Conservation (phyloP, 176 grass and related monocot genomes). For the Eleusine indica region DNA sequence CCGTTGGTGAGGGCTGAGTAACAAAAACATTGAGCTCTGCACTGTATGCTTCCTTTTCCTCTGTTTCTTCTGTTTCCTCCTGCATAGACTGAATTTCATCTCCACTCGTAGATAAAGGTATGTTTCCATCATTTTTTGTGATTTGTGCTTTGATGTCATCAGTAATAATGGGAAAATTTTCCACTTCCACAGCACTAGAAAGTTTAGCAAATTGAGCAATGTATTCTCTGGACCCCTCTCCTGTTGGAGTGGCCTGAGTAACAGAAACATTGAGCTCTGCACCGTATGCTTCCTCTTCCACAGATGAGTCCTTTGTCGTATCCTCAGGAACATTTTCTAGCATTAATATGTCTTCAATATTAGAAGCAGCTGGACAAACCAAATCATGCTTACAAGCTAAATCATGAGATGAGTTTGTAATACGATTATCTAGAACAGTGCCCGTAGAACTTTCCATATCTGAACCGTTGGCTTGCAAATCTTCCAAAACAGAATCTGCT, state of each 20-base stretch:
- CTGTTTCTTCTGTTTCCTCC: conserved; percentile 36
- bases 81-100: conserved; percentile 24
- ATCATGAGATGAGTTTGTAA: conserved; percentile 19
- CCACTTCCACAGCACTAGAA: conserved; percentile 21
- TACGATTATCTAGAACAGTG: conserved; percentile 28
- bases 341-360: conserved; percentile 34
- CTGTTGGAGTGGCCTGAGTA: conserved; percentile 31
- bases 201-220: conserved; percentile 20
- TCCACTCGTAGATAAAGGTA: conserved; percentile 25
- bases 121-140: conserved; percentile 18
- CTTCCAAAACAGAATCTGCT: conserved; percentile 35
- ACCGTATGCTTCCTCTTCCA: conserved; percentile 38
- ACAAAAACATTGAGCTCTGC: conserved; percentile 41
- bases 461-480: conserved; percentile 35
- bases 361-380: conserved; percentile 28
- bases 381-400: conserved; percentile 40
- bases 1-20: conserved; percentile 32
- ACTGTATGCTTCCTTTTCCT: conserved; percentile 35
- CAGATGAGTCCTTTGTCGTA: conserved; percentile 26
- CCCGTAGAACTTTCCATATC: conserved; percentile 25
- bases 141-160: conserved; percentile 26
- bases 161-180: conserved; percentile 25
- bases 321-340: conserved; percentile 33
- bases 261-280: conserved; percentile 42
- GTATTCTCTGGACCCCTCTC: neutral